These are phyloP conservation scores for Trichoderma breve DNA, from an alignment of 2,329 filamentous ascomycete species.

Conservation along the genomic window DNA sequence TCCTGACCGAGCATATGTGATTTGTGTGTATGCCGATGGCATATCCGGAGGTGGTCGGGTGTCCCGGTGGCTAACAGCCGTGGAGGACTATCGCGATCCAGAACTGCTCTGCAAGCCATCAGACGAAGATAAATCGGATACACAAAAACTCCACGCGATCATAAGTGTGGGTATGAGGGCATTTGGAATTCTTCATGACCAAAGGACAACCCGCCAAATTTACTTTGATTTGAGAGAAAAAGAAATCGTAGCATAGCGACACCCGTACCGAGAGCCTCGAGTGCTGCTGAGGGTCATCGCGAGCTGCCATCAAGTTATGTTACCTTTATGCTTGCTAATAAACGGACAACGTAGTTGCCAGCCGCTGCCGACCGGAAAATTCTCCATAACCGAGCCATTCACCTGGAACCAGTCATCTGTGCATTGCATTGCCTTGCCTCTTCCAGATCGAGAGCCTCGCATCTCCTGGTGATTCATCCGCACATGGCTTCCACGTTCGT, in stretches of 20 bases:
- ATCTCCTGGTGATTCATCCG: not conserved
- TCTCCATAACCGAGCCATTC: not conserved
- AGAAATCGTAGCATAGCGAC: too few species aligned
- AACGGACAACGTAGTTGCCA: not conserved
- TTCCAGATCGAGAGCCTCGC: not conserved
- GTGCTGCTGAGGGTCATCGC: not conserved
- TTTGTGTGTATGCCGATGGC: not conserved
- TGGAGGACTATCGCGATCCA: not conserved
- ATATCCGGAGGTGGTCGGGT: not conserved
- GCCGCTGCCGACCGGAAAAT: not conserved
- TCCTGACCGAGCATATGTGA: not conserved
- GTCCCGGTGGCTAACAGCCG: not conserved
- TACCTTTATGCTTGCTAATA: not conserved
- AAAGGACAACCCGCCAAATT: not conserved
- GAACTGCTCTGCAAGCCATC: not conserved
- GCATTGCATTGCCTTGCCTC: not conserved
- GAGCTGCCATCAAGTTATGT: not conserved
- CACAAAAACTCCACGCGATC: not conserved
- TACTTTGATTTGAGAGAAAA: not conserved
- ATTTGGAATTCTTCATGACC: not conserved
- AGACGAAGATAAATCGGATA: not conserved
- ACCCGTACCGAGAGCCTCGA: not conserved
- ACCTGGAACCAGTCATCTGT: not conserved
- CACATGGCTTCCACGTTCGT: conserved; percentile 11
- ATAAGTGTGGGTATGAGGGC: not conserved